Percentiles rank a stretch among this genome's conserved stretches.
Conservation (phyloP, 805 yeast genomes). For the Starmerella stigmatis region DNA sequence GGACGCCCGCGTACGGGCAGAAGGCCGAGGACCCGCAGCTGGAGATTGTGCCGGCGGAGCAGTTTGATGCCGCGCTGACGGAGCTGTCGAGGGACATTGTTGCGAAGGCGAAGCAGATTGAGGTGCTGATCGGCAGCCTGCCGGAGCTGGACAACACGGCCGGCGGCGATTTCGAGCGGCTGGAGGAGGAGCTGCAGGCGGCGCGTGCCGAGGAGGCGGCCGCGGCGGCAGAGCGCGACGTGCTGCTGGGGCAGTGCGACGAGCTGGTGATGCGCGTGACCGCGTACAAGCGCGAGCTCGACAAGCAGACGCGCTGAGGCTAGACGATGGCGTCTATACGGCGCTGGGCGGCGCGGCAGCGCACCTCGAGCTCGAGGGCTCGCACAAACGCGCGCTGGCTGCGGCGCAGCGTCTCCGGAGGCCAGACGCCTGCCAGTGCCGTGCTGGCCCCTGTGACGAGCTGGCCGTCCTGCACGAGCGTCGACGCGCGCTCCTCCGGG, state of each 20-base stretch:
- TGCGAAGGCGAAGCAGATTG: constrained; percentile 74
- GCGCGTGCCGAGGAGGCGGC: constrained; percentile 50
- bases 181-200: constrained; percentile 51
- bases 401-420: constrained; percentile 34
- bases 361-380: constrained; percentile 27
- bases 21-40: constrained; percentile 51
- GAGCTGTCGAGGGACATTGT: constrained; percentile 81
- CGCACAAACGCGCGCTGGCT: constrained; percentile 34
- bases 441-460: constrained; percentile 26
- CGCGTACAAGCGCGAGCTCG: constrained; percentile 34
- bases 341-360: background rate
- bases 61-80: constrained; percentile 39
- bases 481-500: constrained; percentile 4
- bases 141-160: constrained; percentile 90
- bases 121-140: constrained; percentile 71
- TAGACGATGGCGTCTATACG: background rate
- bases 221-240: constrained; percentile 55
- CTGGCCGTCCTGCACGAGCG: constrained; percentile 11
- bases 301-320: constrained; percentile 13
- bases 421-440: constrained; percentile 41
- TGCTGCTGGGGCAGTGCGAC: constrained; percentile 51
- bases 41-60: constrained; percentile 23
- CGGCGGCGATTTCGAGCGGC: constrained; percentile 44
- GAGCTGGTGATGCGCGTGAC: constrained; percentile 53
- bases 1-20: constrained; percentile 34